Evolutionary conservation across 78 protist species (phyloP).

Genomic region (Dictyostelium intermedium): DNA sequence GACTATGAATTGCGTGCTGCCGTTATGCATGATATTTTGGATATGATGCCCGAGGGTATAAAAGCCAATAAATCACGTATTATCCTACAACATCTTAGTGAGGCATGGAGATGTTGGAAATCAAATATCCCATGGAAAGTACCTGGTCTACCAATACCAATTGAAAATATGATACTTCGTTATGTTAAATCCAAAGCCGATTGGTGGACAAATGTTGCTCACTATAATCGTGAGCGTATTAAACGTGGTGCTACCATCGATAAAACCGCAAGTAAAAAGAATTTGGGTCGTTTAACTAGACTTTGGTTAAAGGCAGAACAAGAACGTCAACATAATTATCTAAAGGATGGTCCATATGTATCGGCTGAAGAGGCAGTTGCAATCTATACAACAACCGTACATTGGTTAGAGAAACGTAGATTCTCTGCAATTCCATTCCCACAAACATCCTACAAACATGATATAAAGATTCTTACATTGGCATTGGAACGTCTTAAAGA

Average conservation of each 20-base stretch:
- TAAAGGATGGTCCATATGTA: constrained; percentile 99
- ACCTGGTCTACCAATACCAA: constrained; percentile 98
- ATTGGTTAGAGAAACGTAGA: constrained; percentile 97
- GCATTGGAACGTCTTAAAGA: constrained; percentile 99
- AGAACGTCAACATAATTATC: constrained; percentile 99
- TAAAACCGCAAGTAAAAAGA: constrained; percentile 98
- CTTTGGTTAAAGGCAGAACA: constrained; percentile 99
- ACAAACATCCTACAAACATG: constrained; percentile 98
- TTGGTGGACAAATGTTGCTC: constrained; percentile 99
- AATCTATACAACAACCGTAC: constrained; percentile 97
- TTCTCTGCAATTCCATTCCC: constrained; percentile 99
- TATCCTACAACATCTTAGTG: constrained; percentile 97
- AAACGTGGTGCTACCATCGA: constrained; percentile 99
- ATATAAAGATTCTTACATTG: constrained; percentile 98
- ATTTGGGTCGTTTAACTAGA: constrained; percentile 99
- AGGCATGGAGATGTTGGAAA: constrained; percentile 99
- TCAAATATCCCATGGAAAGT: constrained; percentile 99
- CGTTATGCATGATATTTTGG: constrained; percentile 98
- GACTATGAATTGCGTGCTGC: constrained; percentile 99
- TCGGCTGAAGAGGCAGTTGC: constrained; percentile 98
- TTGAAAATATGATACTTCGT: constrained; percentile 98
- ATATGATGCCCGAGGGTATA: constrained; percentile 99
- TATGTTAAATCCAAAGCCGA: constrained; percentile 99
- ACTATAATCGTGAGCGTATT: constrained; percentile 99
- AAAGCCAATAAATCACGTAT: constrained; percentile 94